Evolutionary conservation across 805 yeast genomes (phyloP).

Genomic region (Yamadazyma nakazawae): DNA sequence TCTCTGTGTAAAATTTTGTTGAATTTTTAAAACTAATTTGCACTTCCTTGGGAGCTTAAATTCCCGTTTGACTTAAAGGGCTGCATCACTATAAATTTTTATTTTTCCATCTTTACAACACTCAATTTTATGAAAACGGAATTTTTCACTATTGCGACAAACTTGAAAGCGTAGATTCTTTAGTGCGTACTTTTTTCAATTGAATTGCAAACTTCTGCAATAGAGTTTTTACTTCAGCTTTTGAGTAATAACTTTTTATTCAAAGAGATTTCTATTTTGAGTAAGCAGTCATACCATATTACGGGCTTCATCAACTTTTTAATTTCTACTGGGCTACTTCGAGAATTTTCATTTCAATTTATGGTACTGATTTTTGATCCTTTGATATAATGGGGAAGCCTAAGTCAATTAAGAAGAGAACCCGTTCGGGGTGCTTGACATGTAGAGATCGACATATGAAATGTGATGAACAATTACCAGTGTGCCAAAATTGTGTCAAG

Average conservation of each 20-base stretch:
- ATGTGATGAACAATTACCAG: constrained; percentile 63
- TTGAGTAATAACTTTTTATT: background rate
- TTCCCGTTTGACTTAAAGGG: too few relatives aligned
- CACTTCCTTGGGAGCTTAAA: too few relatives aligned
- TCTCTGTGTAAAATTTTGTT: too few relatives aligned
- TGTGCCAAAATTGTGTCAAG: constrained; percentile 54
- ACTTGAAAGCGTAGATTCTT: background rate
- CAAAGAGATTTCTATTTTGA: background rate
- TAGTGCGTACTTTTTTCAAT: background rate
- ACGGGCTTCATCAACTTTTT: too few relatives aligned
- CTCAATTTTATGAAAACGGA: background rate
- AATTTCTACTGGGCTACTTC: too few relatives aligned
- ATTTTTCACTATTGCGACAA: constrained; percentile 1
- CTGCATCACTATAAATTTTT: too few relatives aligned
- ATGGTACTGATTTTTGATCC: background rate
- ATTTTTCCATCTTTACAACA: too few relatives aligned
- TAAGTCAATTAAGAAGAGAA: constrained; percentile 27
- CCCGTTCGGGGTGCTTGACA: constrained; percentile 54
- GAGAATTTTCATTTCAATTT: background rate
- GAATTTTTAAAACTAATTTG: too few relatives aligned
- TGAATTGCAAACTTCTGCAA: too few relatives aligned
- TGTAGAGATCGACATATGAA: constrained; percentile 67
- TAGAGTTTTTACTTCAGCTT: background rate
- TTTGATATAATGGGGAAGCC: constrained; percentile 1
- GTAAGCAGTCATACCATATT: too few relatives aligned